Evolutionary conservation across 352 stramenopile species (phyloP).

Genomic region (Phytophthora ohioensis): DNA sequence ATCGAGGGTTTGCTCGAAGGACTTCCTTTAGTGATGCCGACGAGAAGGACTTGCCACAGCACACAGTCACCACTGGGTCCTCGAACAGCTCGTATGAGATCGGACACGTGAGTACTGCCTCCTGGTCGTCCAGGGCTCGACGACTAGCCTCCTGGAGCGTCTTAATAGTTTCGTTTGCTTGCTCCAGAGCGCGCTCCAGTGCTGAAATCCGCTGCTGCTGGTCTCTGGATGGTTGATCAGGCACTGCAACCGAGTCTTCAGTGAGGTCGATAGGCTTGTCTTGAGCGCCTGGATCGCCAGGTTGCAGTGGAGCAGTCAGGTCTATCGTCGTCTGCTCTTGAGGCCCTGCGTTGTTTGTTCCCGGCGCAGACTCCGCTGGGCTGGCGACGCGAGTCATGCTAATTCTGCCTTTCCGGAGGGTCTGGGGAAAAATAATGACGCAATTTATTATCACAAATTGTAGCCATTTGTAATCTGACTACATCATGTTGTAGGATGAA

Average conservation of each 20-base stretch:
- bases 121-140: constrained; percentile 11
- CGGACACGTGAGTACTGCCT: constrained; percentile 22
- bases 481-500: constrained; percentile 59
- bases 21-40: constrained; percentile 4
- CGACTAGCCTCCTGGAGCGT: not conserved
- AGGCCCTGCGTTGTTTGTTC: not conserved
- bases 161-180: not conserved
- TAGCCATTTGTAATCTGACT: not conserved
- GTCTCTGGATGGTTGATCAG: not conserved
- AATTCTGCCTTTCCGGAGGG: too few relatives aligned
- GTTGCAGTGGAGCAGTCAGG: not conserved
- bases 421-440: too few relatives aligned
- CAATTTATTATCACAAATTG: not conserved
- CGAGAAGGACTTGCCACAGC: constrained; percentile 29
- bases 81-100: constrained; percentile 26
- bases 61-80: constrained; percentile 21
- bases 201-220: not conserved
- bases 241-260: not conserved
- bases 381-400: not conserved
- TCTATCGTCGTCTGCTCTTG: constrained; percentile 5
- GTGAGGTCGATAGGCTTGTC: constrained; percentile 11
- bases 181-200: constrained; percentile 4
- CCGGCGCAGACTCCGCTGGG: not conserved
- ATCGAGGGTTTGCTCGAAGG: not conserved
- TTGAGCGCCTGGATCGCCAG: not conserved